phyloP scores from a whole-genome alignment of 805 yeast species.

The Pichia exigua region DNA sequence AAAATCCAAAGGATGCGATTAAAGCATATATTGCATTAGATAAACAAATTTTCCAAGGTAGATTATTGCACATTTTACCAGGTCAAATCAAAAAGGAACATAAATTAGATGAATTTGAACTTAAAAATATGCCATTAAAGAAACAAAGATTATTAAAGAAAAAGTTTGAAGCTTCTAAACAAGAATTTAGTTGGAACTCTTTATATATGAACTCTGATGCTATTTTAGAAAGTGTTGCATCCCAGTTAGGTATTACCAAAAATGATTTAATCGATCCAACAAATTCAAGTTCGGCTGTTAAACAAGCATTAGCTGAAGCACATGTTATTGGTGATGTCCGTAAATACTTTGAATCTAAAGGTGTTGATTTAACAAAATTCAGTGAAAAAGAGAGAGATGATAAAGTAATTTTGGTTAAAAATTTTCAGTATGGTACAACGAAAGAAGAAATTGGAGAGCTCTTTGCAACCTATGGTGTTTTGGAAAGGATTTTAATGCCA shows the following conservation, averaged over 20 bases:
- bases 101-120: slow-evolving; percentile 80
- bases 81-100: slow-evolving; percentile 79
- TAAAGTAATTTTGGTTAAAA: slow-evolving; percentile 72
- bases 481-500: slow-evolving; percentile 81
- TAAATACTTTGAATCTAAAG: slow-evolving; percentile 74
- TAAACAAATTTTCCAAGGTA: slow-evolving; percentile 88
- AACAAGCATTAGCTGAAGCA: slow-evolving; percentile 96
- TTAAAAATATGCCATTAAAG: slow-evolving; percentile 85
- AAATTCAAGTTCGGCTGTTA: slow-evolving; percentile 81
- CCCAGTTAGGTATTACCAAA: slow-evolving; percentile 73
- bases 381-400: slow-evolving; percentile 68
- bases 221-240: slow-evolving; percentile 82
- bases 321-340: slow-evolving; percentile 90
- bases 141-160: slow-evolving; percentile 81
- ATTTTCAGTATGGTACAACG: slow-evolving; percentile 84
- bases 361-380: slow-evolving; percentile 76
- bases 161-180: slow-evolving; percentile 75
- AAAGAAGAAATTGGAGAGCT: slow-evolving; percentile 73
- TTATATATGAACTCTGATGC: slow-evolving; percentile 87
- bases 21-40: slow-evolving; percentile 68
- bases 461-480: slow-evolving; percentile 71
- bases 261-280: slow-evolving; percentile 83
- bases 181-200: slow-evolving; percentile 93
- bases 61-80: slow-evolving; percentile 82
- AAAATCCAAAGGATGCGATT: slow-evolving; percentile 63